Evolutionary conservation across 129 eudicot species (phyloP).

Genomic region (Pittosporum tobira): DNA sequence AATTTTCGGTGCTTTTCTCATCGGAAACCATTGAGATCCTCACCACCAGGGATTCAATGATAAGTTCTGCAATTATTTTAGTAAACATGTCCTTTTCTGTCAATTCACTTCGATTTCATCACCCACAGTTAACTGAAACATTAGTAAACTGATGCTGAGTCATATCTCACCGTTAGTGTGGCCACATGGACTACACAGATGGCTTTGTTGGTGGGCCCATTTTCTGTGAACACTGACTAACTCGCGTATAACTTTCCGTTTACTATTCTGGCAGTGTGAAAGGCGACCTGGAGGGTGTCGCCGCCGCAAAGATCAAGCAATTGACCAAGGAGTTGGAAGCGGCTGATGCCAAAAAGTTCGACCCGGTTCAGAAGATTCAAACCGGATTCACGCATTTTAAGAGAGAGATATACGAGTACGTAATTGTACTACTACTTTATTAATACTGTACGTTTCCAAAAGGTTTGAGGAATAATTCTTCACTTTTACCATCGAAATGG

Average conservation of each 20-base stretch:
- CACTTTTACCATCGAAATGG: too few relatives aligned
- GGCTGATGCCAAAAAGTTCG: slow-evolving; percentile 17
- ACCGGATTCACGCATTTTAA: slow-evolving; percentile 74
- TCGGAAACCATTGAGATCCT: not conserved
- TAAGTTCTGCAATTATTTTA: not conserved
- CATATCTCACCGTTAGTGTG: slow-evolving; percentile 5
- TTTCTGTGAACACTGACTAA: too few relatives aligned
- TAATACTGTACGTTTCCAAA: too few relatives aligned
- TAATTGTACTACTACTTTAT: not conserved
- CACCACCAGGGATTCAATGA: not conserved
- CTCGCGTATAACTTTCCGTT: not conserved
- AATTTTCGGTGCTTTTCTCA: not conserved
- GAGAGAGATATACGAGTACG: slow-evolving; percentile 81
- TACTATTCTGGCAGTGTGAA: slow-evolving; percentile 46
- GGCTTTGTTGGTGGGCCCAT: slow-evolving; percentile 3
- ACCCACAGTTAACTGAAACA: not conserved
- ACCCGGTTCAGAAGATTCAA: slow-evolving; percentile 58
- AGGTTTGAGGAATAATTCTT: too few relatives aligned
- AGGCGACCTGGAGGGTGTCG: slow-evolving; percentile 35
- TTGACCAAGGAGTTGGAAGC: slow-evolving; percentile 73
- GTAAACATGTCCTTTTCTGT: not conserved
- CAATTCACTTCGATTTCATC: slow-evolving; percentile 23
- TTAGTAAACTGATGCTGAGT: not conserved
- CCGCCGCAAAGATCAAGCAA: slow-evolving; percentile 63
- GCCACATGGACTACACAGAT: not conserved